Evolutionary conservation across 768 basidiomycete genomes (phyloP).

Genomic region (Brasilioporus rufonigricans): DNA sequence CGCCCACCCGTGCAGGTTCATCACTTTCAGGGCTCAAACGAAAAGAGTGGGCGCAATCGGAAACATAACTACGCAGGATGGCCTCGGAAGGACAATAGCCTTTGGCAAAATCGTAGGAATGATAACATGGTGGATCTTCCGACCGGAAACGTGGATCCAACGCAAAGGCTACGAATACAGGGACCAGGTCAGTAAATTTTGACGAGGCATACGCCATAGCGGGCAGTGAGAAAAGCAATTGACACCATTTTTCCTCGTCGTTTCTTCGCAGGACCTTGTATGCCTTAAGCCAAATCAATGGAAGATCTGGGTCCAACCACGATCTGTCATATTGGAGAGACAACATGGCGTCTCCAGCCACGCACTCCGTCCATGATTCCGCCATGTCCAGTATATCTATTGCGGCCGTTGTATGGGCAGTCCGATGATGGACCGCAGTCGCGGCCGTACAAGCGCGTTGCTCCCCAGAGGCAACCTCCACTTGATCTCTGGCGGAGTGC

Average conservation of each 20-base stretch:
- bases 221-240: constrained; percentile 32
- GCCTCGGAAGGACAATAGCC: constrained; percentile 3
- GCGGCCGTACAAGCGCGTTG: constrained; percentile 20
- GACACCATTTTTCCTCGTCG: constrained; percentile 10
- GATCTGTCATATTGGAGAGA: constrained; percentile 26
- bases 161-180: constrained; percentile 33
- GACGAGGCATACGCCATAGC: constrained; percentile 31
- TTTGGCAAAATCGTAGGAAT: constrained; percentile 9
- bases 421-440: neutral
- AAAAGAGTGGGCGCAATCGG: neutral
- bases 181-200: constrained; percentile 13
- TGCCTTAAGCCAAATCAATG: constrained; percentile 24
- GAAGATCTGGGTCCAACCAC: constrained; percentile 27
- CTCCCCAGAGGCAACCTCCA: constrained; percentile 1
- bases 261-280: constrained; percentile 28
- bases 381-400: constrained; percentile 3
- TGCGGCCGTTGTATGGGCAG: neutral
- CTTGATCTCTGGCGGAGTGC: constrained; percentile 13
- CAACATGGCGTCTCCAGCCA: neutral
- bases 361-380: constrained; percentile 4
- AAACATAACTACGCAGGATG: neutral
- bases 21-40: constrained; percentile 14
- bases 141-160: constrained; percentile 5
- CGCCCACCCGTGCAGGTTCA: neutral
- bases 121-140: constrained; percentile 17